These are phyloP conservation scores for Pichia sp. DNA, from an alignment of 1,139 yeast genomes.

Conservation along the genomic window DNA sequence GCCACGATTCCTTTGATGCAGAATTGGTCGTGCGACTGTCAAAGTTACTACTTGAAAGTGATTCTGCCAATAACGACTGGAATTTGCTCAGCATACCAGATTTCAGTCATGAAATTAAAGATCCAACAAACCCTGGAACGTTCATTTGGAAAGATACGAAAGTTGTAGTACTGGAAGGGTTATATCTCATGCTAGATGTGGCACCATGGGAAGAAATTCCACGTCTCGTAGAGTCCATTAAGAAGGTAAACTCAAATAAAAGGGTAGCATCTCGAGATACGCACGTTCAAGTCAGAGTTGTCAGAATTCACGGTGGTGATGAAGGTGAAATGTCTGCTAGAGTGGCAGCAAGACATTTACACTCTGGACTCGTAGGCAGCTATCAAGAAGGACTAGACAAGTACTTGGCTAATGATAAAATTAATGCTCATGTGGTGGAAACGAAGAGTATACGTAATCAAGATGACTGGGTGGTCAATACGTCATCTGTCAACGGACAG, in stretches of 20 bases:
- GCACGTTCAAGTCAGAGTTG: too few species aligned
- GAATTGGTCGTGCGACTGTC: conserved; percentile 35
- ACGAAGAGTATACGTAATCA: conserved; percentile 30
- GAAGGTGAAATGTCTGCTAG: conserved; percentile 29
- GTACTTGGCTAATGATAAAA: conserved; percentile 61
- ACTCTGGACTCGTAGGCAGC: conserved; percentile 54
- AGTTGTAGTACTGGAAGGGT: conserved; percentile 59
- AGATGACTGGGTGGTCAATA: conserved; percentile 9
- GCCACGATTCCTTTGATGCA: conserved; percentile 80
- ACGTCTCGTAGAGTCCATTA: too few species aligned
- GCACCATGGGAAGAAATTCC: conserved; percentile 41
- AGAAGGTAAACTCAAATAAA: too few species aligned
- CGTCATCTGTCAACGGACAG: too few species aligned
- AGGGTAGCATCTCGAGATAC: too few species aligned
- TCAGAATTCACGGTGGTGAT: conserved; percentile 7
- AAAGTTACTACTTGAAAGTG: conserved; percentile 17
- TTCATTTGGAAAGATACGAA: conserved; percentile 35
- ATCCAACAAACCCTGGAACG: conserved; percentile 52
- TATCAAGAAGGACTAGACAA: conserved; percentile 55
- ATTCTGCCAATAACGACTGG: conserved; percentile 4
- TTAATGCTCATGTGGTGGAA: conserved; percentile 56
- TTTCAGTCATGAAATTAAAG: conserved; percentile 66
- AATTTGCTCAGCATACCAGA: conserved; percentile 51
- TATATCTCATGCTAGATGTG: conserved; percentile 38
- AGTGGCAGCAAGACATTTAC: conserved; percentile 64